Evolutionary conservation across 352 stramenopile genomes (phyloP).

Genomic region (Phytopythium delawarense): DNA sequence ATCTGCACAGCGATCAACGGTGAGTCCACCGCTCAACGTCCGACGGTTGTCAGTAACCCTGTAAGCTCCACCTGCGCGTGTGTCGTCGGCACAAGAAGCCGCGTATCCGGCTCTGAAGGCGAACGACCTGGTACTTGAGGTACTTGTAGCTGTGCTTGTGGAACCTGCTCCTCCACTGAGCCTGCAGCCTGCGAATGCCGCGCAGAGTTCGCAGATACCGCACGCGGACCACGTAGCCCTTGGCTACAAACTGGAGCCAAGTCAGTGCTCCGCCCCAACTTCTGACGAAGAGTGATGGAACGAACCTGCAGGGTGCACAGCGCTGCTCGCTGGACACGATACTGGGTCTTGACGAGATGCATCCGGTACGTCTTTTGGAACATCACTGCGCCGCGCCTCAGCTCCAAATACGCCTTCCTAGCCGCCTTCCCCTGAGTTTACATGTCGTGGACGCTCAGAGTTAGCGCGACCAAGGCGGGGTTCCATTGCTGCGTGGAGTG

Average conservation of each 20-base stretch:
- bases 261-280: background rate
- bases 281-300: background rate
- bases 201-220: conserved; percentile 41
- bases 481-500: background rate
- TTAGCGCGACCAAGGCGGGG: conserved; percentile 16
- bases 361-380: conserved; percentile 44
- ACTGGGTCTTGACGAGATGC: conserved; percentile 21
- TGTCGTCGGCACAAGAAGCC: conserved; percentile 54
- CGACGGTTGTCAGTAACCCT: background rate
- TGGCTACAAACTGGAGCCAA: conserved; percentile 31
- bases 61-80: conserved; percentile 34
- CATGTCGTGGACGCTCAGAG: conserved; percentile 24
- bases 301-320: conserved; percentile 27
- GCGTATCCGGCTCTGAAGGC: conserved; percentile 57
- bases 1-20: conserved; percentile 22
- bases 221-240: conserved; percentile 39
- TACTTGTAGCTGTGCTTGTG: conserved; percentile 60
- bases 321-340: conserved; percentile 19
- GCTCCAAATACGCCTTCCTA: background rate
- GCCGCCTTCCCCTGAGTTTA: conserved; percentile 6
- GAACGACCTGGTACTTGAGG: conserved; percentile 54
- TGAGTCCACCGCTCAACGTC: background rate
- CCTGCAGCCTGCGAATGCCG: conserved; percentile 57
- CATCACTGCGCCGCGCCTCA: conserved; percentile 31
- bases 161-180: conserved; percentile 59